Evolutionary conservation across 352 stramenopile genomes (phyloP).

Genomic region (Pythium plurisporium): DNA sequence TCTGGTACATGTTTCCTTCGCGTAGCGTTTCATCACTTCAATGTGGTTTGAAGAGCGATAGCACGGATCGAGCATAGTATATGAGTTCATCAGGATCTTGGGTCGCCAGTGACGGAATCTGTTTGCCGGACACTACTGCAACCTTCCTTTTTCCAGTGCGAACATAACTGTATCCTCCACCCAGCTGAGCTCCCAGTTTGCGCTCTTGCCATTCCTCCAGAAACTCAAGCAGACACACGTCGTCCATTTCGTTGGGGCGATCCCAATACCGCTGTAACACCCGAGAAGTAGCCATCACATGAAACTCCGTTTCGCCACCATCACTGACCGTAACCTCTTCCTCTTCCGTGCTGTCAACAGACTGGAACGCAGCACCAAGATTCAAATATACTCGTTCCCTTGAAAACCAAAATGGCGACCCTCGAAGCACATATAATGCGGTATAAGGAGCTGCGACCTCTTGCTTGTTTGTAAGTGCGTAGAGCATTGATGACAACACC

Average conservation of each 20-base stretch:
- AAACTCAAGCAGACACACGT: not conserved
- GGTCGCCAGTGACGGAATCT: not conserved
- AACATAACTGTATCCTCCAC: not conserved
- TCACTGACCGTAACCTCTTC: not conserved
- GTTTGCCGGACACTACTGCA: not conserved
- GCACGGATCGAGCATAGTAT: not conserved
- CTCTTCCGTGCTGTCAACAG: not conserved
- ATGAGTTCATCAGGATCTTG: not conserved
- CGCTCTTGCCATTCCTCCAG: not conserved
- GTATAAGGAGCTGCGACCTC: not conserved
- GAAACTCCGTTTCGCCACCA: not conserved
- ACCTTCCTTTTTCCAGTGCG: not conserved
- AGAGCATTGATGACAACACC: not conserved
- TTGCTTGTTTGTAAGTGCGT: not conserved
- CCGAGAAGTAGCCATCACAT: not conserved
- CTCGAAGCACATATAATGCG: not conserved
- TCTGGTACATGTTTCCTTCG: not conserved
- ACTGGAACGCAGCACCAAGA: not conserved
- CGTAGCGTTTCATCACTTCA: not conserved
- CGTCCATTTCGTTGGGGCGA: not conserved
- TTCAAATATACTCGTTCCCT: not conserved
- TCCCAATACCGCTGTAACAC: not conserved
- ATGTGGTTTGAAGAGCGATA: not conserved
- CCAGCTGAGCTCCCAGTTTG: not conserved
- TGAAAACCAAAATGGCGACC: conserved; percentile 5